Evolutionary conservation across 129 eudicot genomes (phyloP).

Genomic region (Sambucus nigra): DNA sequence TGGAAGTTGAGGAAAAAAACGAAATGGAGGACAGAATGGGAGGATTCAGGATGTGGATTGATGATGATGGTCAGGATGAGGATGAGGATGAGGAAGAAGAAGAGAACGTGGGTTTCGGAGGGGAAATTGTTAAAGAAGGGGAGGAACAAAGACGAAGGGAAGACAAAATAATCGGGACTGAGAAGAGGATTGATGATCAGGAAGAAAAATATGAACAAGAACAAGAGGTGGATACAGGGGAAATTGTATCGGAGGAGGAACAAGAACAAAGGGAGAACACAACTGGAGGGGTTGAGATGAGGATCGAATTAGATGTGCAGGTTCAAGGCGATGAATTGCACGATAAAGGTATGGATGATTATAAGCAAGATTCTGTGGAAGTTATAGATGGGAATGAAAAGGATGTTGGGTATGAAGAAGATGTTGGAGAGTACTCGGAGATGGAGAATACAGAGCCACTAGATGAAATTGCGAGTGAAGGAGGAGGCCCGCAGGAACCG

Average conservation of each 20-base stretch:
- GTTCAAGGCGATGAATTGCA: background rate
- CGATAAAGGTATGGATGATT: background rate
- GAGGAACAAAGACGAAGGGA: conserved; percentile 17
- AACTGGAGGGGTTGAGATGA: background rate
- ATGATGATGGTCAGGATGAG: too few relatives aligned
- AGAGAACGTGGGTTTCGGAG: conserved; percentile 6
- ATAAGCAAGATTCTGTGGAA: background rate
- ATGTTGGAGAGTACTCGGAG: conserved; percentile 7
- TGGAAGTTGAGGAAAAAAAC: too few relatives aligned
- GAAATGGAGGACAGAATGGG: too few relatives aligned
- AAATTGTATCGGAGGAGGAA: background rate
- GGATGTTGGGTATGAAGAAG: conserved; percentile 1
- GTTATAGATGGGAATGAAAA: background rate
- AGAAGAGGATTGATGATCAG: conserved; percentile 9
- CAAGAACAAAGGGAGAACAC: background rate
- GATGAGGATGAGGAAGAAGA: too few relatives aligned
- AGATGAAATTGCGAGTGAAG: background rate
- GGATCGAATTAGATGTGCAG: background rate
- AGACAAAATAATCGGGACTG: conserved; percentile 12
- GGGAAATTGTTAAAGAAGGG: conserved; percentile 2
- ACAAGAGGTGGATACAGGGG: conserved; percentile 7
- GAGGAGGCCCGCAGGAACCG: too few relatives aligned
- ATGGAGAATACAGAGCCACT: conserved; percentile 3
- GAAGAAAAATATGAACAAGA: conserved; percentile 18
- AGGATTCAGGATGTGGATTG: too few relatives aligned